These are phyloP conservation scores for Limonium bicolor DNA, from an alignment of 148 eudicot genomes.

Conservation along the genomic window DNA sequence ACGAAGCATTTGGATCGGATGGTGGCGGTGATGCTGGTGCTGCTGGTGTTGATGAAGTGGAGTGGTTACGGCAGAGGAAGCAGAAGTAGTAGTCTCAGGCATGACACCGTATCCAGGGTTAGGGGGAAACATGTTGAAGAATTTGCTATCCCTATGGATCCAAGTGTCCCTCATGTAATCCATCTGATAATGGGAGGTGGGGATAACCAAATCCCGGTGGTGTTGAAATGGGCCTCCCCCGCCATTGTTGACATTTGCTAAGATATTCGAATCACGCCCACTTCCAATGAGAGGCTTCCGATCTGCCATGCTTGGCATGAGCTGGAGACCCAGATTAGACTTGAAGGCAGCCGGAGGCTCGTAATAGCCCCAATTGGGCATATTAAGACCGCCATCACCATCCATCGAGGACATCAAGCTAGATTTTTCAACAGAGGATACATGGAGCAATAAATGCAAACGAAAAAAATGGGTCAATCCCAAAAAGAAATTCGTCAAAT, in stretches of 20 bases:
- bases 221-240: conserved; percentile 3
- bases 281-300: conserved; percentile 4
- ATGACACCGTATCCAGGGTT: conserved; percentile 1
- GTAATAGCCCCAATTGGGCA: conserved; percentile 10
- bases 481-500: neutral
- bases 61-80: no score
- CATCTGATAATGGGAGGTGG: neutral
- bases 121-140: neutral
- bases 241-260: conserved; percentile 1
- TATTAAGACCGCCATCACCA: conserved; percentile 10
- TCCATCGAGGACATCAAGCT: conserved; percentile 5
- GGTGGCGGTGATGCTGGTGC: conserved; percentile 2
- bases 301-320: conserved; percentile 3
- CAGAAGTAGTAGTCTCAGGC: neutral
- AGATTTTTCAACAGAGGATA: no score
- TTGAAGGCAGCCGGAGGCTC: neutral
- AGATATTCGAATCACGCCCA: conserved; percentile 1
- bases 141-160: conserved; percentile 2
- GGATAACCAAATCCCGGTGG: conserved; percentile 8
- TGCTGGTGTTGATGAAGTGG: no score
- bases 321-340: conserved; percentile 4
- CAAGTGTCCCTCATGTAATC: conserved; percentile 9
- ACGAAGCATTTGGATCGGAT: conserved; percentile 6
- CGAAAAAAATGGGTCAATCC: neutral
- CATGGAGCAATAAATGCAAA: neutral